Evolutionary conservation across 2,329 filamentous ascomycete genomes (phyloP), one percentile per base, ranked within the genome.

Genomic region (Fusarium sp.): DNA sequence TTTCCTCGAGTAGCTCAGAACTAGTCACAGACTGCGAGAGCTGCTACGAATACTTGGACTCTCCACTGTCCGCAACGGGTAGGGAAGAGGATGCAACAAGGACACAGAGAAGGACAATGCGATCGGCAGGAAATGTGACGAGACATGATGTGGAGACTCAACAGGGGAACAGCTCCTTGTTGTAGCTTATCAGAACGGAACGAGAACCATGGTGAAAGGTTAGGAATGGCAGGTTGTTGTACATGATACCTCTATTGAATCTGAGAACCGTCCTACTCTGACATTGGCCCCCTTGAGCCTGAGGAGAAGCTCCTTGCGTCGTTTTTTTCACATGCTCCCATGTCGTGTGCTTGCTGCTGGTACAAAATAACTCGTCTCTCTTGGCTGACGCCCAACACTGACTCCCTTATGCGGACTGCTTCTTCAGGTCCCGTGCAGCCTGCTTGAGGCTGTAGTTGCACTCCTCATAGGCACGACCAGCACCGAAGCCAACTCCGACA

Each of bases 391-490:
- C 24, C 44, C 41, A 42, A 24, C 29, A 39, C 36, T 28, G 13
- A 47, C 48, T 35, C 36, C 19, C 55, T 74, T 74, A 82, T 73
- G 79, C 77, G 53, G 70, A 68, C 71, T 80, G 78, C 75, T 79
- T 84, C 79, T 83, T 84, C 69, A 87, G 78, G 53, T 86, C 84
- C 70, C 80, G 80, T 40, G 85, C 81, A 32, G 85, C 85, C 75
- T 84, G 81, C 79, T 88, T 88, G 72, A 89, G 77, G 80, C 82
- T 89, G 81, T 85, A 91, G 83, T 99, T 97, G 81, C 95, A 97
- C 84, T 99, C 95, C 80, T 99, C 95, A 84, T 96, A 99, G 56
- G 95, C 95, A 74, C 96, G 88, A 73, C 95, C 95, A 65, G 93
- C 93, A 76, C 96, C 95, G 77, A 99, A 98, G 55, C 95, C 95